Base-by-base conservation (phyloP, 495 filamentous ascomycete genomes). In the Hypoxylon perforatum region DNA sequence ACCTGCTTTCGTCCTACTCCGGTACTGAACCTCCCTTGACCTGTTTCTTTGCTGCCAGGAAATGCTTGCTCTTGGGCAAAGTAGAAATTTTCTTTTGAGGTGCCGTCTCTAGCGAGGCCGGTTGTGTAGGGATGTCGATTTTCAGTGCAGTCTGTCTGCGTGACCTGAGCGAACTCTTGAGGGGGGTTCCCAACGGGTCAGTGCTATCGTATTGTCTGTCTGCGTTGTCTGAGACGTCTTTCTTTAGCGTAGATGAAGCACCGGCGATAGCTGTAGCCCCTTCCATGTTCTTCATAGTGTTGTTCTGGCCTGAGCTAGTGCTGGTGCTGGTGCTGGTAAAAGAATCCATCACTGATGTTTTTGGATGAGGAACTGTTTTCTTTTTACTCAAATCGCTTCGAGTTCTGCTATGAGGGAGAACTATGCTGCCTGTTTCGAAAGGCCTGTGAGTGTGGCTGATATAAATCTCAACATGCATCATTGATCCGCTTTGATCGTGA, bases 281-380 rank as follows among this genome's bases (percentile, higher is more conserved):
- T 35, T 58, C 14, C 21, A 49, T 9, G 1, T 21, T 39, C 15
- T 33, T 46, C 0, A 0, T 10, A 15, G 33, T 9, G 4, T 11
- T 3, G 7, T 21, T n/a, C 19, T 19, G 2, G n/a, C 14, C 39
- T 33, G n/a, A 9, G 14, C 4, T 1, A 4, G 35, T 8, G 2
- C 44, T 1, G 8, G 35, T 8, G 2, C 44, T 17, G 4, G 30
- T 22, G n/a, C 4, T 36, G 1, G 56, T 9, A 33, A 18, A 25
- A 4, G 1, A 30, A 17, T 23, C 22, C 56, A 51, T 44, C n/a
- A 14, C 15, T 10, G 54, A 28, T 10, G 54, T 36, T 10, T 35
- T 49, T n/a, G 56, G 33, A 17, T 23, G 56, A 0, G 45, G 9
- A 33, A 42, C 45, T 46, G 50, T 59, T 23, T 15, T 50, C 2